Conservation (phyloP, 176 grass and related monocot species). For the Carex myosuroides region DNA sequence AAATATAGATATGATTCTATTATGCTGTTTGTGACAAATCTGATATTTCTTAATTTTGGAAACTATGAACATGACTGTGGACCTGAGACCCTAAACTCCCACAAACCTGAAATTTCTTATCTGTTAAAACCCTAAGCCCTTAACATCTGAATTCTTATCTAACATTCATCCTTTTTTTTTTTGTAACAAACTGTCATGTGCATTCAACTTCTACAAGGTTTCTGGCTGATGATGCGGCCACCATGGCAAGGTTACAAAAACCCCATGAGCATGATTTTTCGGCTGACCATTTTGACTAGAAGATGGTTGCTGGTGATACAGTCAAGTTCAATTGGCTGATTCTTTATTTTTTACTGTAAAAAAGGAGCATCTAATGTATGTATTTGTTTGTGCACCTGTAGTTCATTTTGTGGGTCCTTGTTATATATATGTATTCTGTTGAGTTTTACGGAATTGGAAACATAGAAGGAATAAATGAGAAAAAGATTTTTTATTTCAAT, state of each 20-base stretch:
- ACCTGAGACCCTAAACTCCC: neutral
- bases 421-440: too few relatives aligned
- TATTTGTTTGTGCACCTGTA: too few relatives aligned
- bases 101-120: neutral
- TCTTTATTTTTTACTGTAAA: too few relatives aligned
- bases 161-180: neutral
- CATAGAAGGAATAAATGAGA: too few relatives aligned
- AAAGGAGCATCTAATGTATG: too few relatives aligned
- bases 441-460: too few relatives aligned
- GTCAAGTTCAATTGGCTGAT: too few relatives aligned
- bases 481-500: too few relatives aligned
- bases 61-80: neutral
- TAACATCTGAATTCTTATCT: neutral
- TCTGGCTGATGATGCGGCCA: conserved; percentile 8
- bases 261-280: conserved; percentile 82
- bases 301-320: neutral
- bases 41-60: neutral
- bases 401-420: too few relatives aligned
- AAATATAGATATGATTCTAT: neutral
- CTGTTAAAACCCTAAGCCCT: neutral
- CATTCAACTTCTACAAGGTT: conserved; percentile 67
- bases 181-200: neutral
- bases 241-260: conserved; percentile 58
- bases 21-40: neutral
- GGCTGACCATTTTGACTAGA: conserved; percentile 67